Conservation (phyloP, 768 basidiomycete genomes). For the Trametes maxima region DNA sequence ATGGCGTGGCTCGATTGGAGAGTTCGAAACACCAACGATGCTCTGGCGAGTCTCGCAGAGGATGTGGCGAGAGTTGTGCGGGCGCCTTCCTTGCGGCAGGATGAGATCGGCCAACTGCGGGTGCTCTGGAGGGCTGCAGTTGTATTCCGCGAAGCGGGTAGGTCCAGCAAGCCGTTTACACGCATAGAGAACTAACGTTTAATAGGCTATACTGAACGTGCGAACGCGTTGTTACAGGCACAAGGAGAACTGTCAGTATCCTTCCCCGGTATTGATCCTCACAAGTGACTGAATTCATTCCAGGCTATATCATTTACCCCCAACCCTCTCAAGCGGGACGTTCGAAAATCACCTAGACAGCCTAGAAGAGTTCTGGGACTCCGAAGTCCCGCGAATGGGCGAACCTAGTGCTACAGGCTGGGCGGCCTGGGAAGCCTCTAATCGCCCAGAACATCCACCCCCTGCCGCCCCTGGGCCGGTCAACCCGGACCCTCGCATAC, state of each 20-base stretch:
- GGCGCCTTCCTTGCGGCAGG: constrained; percentile 37
- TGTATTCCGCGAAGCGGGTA: constrained; percentile 64
- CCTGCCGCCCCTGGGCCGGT: constrained; percentile 16
- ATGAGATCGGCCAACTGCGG: constrained; percentile 50
- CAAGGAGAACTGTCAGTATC: constrained; percentile 74
- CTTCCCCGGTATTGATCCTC: not conserved
- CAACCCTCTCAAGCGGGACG: constrained; percentile 43
- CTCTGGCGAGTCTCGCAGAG: constrained; percentile 54
- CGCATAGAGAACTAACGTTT: not conserved
- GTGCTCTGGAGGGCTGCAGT: constrained; percentile 73
- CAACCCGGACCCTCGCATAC: constrained; percentile 28
- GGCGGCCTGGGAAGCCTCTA: constrained; percentile 58
- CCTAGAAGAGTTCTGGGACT: constrained; percentile 85
- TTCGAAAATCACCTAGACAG: constrained; percentile 53
- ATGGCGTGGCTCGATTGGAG: constrained; percentile 84
- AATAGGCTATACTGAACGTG: constrained; percentile 72
- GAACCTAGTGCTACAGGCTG: constrained; percentile 70
- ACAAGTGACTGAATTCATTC: not conserved
- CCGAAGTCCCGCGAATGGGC: constrained; percentile 74
- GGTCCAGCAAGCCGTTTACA: constrained; percentile 14
- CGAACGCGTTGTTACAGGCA: constrained; percentile 78
- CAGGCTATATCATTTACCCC: constrained; percentile 64
- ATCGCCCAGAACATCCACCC: constrained; percentile 38
- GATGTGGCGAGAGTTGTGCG: constrained; percentile 52
- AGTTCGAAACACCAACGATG: constrained; percentile 49